These are phyloP conservation scores for Venturia effusa DNA, from an alignment of 2,329 filamentous ascomycete genomes.

Conservation along the genomic window DNA sequence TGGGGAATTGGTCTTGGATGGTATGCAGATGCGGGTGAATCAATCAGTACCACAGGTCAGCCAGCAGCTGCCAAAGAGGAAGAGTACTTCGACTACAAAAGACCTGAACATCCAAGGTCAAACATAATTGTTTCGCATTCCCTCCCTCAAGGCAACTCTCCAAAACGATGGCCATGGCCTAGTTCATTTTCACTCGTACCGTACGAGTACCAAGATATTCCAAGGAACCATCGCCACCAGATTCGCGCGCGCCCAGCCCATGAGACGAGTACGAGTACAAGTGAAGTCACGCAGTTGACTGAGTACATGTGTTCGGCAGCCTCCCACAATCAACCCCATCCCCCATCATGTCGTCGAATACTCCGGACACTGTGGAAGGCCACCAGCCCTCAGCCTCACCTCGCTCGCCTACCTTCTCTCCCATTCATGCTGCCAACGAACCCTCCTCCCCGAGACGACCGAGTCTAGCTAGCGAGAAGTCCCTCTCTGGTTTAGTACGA, in stretches of 20 bases:
- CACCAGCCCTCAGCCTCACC: background rate
- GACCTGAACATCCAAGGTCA: background rate
- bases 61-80: background rate
- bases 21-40: background rate
- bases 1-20: background rate
- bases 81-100: background rate
- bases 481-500: conserved; percentile 16
- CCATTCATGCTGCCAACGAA: background rate
- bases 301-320: background rate
- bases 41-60: background rate
- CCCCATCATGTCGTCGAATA: background rate
- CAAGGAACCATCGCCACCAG: background rate
- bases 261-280: background rate
- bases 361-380: background rate
- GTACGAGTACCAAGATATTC: background rate
- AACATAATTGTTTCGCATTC: background rate
- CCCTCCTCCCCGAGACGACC: background rate
- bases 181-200: background rate
- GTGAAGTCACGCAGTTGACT: background rate
- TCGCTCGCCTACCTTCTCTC: background rate
- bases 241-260: background rate
- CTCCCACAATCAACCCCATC: background rate
- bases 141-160: background rate
- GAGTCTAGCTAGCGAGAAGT: background rate
- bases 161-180: background rate